A percentile compares a stretch with the other conserved stretches of the same genome.
Conservation (phyloP, 148 eudicot genomes). For the Fallopia convolvulus region DNA sequence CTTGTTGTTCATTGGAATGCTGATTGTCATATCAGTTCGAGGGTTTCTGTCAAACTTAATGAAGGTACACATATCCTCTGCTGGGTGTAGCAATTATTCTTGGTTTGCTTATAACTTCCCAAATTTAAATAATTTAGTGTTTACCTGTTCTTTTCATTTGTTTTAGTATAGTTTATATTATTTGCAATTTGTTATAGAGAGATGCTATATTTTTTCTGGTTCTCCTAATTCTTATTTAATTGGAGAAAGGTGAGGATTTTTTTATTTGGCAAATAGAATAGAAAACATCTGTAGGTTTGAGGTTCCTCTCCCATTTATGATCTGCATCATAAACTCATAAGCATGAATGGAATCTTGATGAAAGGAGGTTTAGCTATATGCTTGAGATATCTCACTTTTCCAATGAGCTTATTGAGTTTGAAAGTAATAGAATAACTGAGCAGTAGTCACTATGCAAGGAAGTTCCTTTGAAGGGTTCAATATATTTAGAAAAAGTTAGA, state of each 20-base stretch:
- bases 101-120: background rate
- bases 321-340: background rate
- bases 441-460: background rate
- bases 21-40: slow-evolving; percentile 87
- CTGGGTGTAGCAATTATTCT: background rate
- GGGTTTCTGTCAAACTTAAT: slow-evolving; percentile 86
- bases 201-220: background rate
- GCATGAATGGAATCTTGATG: background rate
- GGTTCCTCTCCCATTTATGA: background rate
- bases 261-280: background rate
- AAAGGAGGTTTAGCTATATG: background rate
- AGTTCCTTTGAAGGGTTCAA: background rate
- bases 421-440: background rate
- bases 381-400: background rate
- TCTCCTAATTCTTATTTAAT: background rate
- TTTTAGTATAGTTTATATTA: background rate
- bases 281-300: background rate
- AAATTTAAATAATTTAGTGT: background rate
- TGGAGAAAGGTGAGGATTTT: background rate
- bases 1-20: slow-evolving; percentile 85
- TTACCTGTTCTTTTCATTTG: background rate
- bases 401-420: background rate
- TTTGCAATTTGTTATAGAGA: background rate
- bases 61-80: slow-evolving; percentile 52
- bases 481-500: background rate